A percentile compares a stretch with the other conserved stretches of the same genome.
phyloP scores from a whole-genome alignment of 345 rosid species.

The Euclidium syriacum region DNA sequence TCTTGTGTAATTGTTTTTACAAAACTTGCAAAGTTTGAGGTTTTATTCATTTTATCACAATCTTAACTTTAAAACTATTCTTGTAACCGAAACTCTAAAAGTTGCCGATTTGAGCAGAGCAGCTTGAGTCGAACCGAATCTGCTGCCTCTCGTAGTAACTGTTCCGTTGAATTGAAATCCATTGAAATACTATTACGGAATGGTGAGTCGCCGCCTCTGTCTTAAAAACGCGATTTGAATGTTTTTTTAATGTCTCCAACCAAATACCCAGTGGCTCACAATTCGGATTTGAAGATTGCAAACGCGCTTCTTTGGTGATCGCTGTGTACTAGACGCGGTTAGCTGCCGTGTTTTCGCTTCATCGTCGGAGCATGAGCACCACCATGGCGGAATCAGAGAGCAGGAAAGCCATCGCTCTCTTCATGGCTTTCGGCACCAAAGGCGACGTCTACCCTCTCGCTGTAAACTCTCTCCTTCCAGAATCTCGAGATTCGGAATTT shows the following conservation, averaged over 20 bases:
- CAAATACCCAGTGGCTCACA: neutral
- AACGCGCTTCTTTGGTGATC: neutral
- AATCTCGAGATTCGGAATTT: neutral
- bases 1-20: too few relatives aligned
- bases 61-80: too few relatives aligned
- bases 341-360: constrained; percentile 8
- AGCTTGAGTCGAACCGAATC: too few relatives aligned
- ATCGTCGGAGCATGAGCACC: constrained; percentile 7
- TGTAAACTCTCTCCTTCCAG: constrained; percentile 31
- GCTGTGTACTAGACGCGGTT: constrained; percentile 1
- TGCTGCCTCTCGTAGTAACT: too few relatives aligned
- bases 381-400: constrained; percentile 29
- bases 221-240: neutral
- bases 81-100: too few relatives aligned
- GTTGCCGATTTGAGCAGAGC: too few relatives aligned
- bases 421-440: constrained; percentile 86
- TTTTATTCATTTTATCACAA: too few relatives aligned
- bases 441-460: constrained; percentile 83
- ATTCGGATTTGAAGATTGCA: neutral
- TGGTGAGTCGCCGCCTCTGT: neutral
- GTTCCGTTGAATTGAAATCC: too few relatives aligned
- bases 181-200: neutral
- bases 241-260: neutral
- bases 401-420: constrained; percentile 47
- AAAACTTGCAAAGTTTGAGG: too few relatives aligned